phyloP scores from a whole-genome alignment of 768 basidiomycete genomes.

The Auricularia sp. region DNA sequence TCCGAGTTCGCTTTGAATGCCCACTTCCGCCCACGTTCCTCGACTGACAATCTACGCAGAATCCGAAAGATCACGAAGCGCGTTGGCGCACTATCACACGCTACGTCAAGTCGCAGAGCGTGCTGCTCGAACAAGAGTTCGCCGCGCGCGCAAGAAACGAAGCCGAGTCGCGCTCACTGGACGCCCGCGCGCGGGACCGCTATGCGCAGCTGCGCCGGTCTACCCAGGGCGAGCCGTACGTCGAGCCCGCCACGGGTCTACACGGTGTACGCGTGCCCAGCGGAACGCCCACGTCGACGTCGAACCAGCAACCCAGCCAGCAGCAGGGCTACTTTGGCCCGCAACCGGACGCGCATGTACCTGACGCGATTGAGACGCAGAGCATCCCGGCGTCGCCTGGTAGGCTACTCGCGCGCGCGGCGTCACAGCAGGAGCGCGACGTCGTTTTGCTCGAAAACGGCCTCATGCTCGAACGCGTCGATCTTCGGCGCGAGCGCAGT shows the following conservation, averaged over 20 bases:
- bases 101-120: constrained; percentile 76
- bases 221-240: constrained; percentile 51
- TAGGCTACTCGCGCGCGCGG: not conserved
- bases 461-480: constrained; percentile 81
- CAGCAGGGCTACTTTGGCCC: constrained; percentile 20
- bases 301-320: not conserved
- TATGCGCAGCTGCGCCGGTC: constrained; percentile 74
- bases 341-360: constrained; percentile 18
- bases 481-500: constrained; percentile 40
- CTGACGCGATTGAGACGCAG: not conserved
- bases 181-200: constrained; percentile 68
- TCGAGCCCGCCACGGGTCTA: constrained; percentile 36
- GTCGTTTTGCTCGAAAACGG: constrained; percentile 79
- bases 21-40: too few relatives aligned
- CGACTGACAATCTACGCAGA: constrained; percentile 38
- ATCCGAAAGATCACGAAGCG: constrained; percentile 80
- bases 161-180: constrained; percentile 67
- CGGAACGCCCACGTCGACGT: not conserved
- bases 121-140: constrained; percentile 73
- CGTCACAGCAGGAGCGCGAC: constrained; percentile 48
- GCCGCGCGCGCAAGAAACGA: constrained; percentile 67
- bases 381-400: not conserved
- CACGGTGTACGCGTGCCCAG: constrained; percentile 52
- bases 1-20: too few relatives aligned
- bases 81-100: constrained; percentile 70